A percentile compares a stretch with the other conserved stretches of the same genome.
Conservation (phyloP, 2,329 filamentous ascomycete genomes). For the Venturia oleaginea region DNA sequence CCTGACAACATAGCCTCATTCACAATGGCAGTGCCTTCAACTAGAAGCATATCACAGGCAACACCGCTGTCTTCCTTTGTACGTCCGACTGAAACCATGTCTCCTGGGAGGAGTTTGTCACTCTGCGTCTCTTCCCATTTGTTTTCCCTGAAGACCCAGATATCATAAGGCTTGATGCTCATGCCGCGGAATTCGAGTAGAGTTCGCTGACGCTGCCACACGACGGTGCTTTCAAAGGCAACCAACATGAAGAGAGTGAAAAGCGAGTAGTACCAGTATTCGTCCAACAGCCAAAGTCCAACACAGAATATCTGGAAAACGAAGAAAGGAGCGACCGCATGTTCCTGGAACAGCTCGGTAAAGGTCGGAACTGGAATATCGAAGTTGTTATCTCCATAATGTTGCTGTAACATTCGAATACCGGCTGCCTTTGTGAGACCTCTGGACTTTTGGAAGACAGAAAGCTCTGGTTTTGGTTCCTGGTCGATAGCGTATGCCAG, state of each 20-base stretch:
- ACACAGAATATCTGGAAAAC: constrained; percentile 99
- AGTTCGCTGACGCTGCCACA: constrained; percentile 96
- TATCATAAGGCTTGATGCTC: constrained; percentile 97
- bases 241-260: constrained; percentile 99
- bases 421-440: constrained; percentile 69
- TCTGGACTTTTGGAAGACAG: constrained; percentile 67
- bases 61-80: constrained; percentile 97
- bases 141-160: constrained; percentile 80
- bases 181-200: constrained; percentile 95
- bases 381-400: constrained; percentile 94
- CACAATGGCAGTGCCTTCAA: constrained; percentile 93
- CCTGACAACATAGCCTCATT: constrained; percentile 99
- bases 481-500: constrained; percentile 75
- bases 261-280: constrained; percentile 99
- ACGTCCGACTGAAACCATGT: constrained; percentile 82
- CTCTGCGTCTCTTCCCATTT: constrained; percentile 85
- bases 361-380: constrained; percentile 97
- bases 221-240: constrained; percentile 93
- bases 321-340: constrained; percentile 97
- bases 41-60: constrained; percentile 90
- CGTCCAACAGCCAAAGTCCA: constrained; percentile 94
- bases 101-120: constrained; percentile 85
- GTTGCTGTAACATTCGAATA: constrained; percentile 69
- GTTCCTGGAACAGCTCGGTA: constrained; percentile 92
- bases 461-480: constrained; percentile 72